Base-by-base conservation (phyloP, 2,329 filamentous ascomycete genomes). In the Botrytis paeoniae region DNA sequence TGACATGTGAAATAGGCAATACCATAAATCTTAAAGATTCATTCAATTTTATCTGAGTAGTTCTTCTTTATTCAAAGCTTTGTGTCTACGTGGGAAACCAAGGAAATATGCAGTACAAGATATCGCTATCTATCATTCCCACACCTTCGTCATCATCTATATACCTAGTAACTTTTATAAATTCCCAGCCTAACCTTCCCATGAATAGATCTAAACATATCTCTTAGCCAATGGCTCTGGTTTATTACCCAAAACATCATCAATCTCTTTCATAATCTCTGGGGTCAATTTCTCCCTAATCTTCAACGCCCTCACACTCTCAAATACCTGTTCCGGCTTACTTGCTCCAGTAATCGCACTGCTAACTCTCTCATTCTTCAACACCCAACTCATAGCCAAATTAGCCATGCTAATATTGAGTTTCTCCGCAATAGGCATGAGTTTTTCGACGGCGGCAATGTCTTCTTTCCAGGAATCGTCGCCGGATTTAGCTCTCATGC, bases 401-500 rank as follows among this genome's bases (percentile, higher is more conserved):
- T 77, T 79, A 5, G 81, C 84, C 41, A 85, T 82, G 54, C 73
- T 89, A 74, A 90, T 84, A 20, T 86, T 89, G 59, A 94, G 83
- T 77, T 85, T 86, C 71, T 92, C 86, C 3, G 92, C 91, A 75
- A 94, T 86, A 69, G 88, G 84, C 84, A 88, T 83, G 75, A 89
- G 82, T 78, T 86, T 85, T 77, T 86, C 87, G 70, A 92, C 88
- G 80, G 87, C 87, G 75, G 88, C 84, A 74, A 93, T 84, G 69
- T 88, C 81, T 70, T 81, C 82, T 69, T 88, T 84, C 87, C 88
- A 90, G 64, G 81, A 82, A 66, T 88, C 86, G 70, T 83, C 80
- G 9, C 83, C 85, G 73, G 84, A 82, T 7, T 78, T 81, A 76
- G 83, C 83, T 59, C 81, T 81, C 81, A 83, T 81, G 48, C 78